Percentiles rank a stretch among this genome's conserved stretches.
phyloP scores from a whole-genome alignment of 352 stramenopile species.

The Globisporangium polare region DNA sequence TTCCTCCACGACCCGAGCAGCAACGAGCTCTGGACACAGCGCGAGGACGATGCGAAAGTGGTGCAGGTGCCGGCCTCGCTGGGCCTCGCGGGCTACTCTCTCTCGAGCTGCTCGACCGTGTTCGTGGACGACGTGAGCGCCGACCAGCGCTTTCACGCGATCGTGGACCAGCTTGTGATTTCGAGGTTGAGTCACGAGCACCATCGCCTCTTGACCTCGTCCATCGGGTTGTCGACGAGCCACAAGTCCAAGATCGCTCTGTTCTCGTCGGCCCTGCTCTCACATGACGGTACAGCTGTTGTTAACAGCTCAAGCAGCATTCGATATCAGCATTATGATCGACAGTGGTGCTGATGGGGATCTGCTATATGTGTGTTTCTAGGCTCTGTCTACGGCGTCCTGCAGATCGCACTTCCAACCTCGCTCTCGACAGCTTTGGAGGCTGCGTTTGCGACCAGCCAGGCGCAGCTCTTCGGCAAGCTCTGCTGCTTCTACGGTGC shows the following conservation, averaged over 20 bases:
- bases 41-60: conserved; percentile 32
- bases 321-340: not conserved
- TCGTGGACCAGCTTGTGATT: conserved; percentile 60
- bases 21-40: conserved; percentile 69
- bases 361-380: not conserved
- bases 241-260: conserved; percentile 28
- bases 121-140: conserved; percentile 33
- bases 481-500: conserved; percentile 46
- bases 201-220: not conserved
- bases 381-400: conserved; percentile 44
- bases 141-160: conserved; percentile 54
- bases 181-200: conserved; percentile 14
- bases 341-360: not conserved
- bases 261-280: conserved; percentile 40
- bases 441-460: not conserved
- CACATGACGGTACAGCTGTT: conserved; percentile 30
- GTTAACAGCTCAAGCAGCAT: not conserved
- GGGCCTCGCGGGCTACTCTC: conserved; percentile 47
- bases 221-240: not conserved
- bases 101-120: conserved; percentile 34
- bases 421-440: conserved; percentile 14
- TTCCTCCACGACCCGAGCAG: conserved; percentile 57
- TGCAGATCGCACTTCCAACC: conserved; percentile 43
- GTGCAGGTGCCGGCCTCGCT: conserved; percentile 52
- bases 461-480: conserved; percentile 27